Percentiles rank a stretch among this genome's conserved stretches.
Evolutionary conservation across 2,329 filamentous ascomycete species (phyloP).

Genomic region (Tolypocladium sp.): DNA sequence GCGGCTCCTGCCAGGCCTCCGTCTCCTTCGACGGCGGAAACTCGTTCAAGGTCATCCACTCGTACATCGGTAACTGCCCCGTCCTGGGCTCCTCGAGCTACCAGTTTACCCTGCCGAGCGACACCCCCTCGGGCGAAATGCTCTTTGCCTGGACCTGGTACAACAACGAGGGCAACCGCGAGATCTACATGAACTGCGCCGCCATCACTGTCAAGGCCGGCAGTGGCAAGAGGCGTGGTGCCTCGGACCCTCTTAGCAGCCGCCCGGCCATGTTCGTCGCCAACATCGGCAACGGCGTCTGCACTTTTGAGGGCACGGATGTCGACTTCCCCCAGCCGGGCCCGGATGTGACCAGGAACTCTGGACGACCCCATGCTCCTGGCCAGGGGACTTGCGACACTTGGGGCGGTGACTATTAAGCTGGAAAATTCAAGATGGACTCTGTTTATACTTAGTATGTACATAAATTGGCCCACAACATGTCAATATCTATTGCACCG

Average conservation of each 20-base stretch:
- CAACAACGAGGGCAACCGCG: slow-evolving; percentile 67
- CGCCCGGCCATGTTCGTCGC: slow-evolving; percentile 64
- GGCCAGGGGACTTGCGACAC: neutral
- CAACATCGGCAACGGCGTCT: slow-evolving; percentile 54
- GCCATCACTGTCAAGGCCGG: slow-evolving; percentile 49
- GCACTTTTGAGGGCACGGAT: slow-evolving; percentile 46
- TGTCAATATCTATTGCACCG: no score
- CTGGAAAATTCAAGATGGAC: no score
- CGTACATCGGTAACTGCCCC: slow-evolving; percentile 48
- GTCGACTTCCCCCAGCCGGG: slow-evolving; percentile 60
- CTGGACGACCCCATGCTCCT: slow-evolving; percentile 1
- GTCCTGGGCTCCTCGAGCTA: slow-evolving; percentile 37
- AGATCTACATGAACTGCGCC: slow-evolving; percentile 85
- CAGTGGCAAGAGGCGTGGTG: slow-evolving; percentile 19
- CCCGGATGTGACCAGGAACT: slow-evolving; percentile 34
- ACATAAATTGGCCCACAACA: no score
- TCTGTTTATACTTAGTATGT: no score
- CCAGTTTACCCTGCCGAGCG: slow-evolving; percentile 56
- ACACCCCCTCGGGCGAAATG: slow-evolving; percentile 50
- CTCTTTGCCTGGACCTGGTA: slow-evolving; percentile 72
- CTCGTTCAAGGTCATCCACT: slow-evolving; percentile 59
- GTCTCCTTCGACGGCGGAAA: slow-evolving; percentile 64
- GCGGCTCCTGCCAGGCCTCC: slow-evolving; percentile 69
- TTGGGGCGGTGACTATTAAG: neutral
- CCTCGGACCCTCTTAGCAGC: slow-evolving; percentile 32